A percentile compares a stretch with the other conserved stretches of the same genome.
Evolutionary conservation across 441 rosid genomes (phyloP).

Genomic region (Melastoma candidum): DNA sequence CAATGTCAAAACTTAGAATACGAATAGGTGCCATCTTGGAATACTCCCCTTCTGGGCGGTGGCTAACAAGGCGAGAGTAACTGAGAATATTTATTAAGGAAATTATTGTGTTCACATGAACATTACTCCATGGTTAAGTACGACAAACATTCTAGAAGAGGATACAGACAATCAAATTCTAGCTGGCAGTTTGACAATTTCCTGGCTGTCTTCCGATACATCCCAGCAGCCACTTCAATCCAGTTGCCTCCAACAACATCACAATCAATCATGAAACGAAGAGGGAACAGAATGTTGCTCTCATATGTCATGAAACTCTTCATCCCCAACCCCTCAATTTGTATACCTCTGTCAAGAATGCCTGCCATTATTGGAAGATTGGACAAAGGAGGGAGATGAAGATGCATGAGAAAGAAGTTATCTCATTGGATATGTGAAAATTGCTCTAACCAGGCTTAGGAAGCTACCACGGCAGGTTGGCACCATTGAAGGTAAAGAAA

Average conservation of each 20-base stretch:
- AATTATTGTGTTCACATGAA: conserved; percentile 9
- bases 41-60: conserved; percentile 79
- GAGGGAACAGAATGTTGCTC: conserved; percentile 92
- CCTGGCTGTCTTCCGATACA: conserved; percentile 58
- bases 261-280: conserved; percentile 97
- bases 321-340: conserved; percentile 85
- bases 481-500: conserved; percentile 93
- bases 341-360: conserved; percentile 94
- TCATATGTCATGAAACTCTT: conserved; percentile 92
- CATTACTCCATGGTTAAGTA: background rate
- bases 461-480: conserved; percentile 75
- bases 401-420: background rate
- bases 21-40: conserved; percentile 99
- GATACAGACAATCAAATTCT: conserved; percentile 97
- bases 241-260: conserved; percentile 93
- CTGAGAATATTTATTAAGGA: conserved; percentile 42
- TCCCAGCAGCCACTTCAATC: conserved; percentile 88
- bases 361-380: conserved; percentile 33
- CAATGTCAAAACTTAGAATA: conserved; percentile 92
- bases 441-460: conserved; percentile 2
- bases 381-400: conserved; percentile 1
- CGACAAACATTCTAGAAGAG: conserved; percentile 15
- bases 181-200: conserved; percentile 68
- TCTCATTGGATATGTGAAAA: background rate
- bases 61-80: conserved; percentile 78